A percentile compares a stretch with the other conserved stretches of the same genome.
These are phyloP conservation scores for Trichoderma sp. DNA, from an alignment of 2,329 filamentous ascomycete species.

Conservation along the genomic window DNA sequence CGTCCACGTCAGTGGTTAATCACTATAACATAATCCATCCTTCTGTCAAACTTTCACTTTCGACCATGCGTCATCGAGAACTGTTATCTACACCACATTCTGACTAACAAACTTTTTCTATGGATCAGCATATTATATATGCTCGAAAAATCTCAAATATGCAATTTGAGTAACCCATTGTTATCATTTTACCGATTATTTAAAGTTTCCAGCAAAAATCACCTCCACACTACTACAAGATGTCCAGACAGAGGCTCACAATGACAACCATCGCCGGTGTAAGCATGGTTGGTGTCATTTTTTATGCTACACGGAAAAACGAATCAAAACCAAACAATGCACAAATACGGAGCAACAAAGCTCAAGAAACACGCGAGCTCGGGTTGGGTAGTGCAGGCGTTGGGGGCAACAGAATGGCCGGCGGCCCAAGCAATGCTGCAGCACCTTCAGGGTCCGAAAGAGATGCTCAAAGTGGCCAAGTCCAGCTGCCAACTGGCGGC, in stretches of 20 bases:
- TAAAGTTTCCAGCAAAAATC: neutral
- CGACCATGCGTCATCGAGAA: neutral
- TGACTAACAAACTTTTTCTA: neutral
- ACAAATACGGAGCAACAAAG: slow-evolving; percentile 18
- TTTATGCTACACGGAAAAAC: neutral
- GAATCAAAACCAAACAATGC: neutral
- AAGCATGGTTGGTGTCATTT: neutral
- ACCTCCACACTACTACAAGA: slow-evolving; percentile 36
- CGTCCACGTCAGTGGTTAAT: slow-evolving; percentile 1
- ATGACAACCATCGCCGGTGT: neutral
- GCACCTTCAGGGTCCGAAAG: slow-evolving; percentile 19
- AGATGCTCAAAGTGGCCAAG: neutral
- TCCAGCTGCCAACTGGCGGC: neutral
- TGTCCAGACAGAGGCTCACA: neutral
- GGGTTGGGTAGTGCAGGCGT: slow-evolving; percentile 34
- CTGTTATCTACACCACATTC: neutral
- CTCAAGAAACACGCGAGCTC: slow-evolving; percentile 33
- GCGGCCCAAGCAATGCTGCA: slow-evolving; percentile 32
- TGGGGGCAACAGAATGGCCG: slow-evolving; percentile 32
- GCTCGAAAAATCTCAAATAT: neutral
- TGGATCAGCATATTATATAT: neutral
- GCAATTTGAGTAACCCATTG: neutral
- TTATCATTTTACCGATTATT: neutral
- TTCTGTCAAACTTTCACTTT: neutral
- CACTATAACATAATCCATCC: neutral